Base-by-base conservation (phyloP, 2,329 filamentous ascomycete species). In the Clonostachys sp. region DNA sequence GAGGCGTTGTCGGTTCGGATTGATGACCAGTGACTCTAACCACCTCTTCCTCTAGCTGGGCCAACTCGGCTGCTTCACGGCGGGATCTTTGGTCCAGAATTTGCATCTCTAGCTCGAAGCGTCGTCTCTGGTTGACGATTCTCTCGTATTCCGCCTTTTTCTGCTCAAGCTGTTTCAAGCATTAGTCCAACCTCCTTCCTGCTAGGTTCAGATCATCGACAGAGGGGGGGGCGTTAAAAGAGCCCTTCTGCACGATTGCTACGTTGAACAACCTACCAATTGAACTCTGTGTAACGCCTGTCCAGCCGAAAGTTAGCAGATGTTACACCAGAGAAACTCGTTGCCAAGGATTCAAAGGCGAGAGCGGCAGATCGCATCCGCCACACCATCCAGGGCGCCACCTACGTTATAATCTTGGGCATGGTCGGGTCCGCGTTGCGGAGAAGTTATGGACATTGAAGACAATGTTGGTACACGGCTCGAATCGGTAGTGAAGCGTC, bases 1-100 rank as follows among this genome's bases (percentile, higher is more conserved):
- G 94, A 18, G 94, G 94, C 18, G 94, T 99, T 3, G 94, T 96
- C 14, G 94, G 94, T 70, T 97, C 92, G 57, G 89, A 96, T 63
- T 95, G 89, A 59, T 91, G 87, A 46, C 88, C 88, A 51, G 16
- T 16, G 36, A 41, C 24, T 58, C 76, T 63, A 49, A 77, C 75
- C 48, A 95, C 77, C 56, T 94, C 88, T 57, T 90, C 85, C 59
- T 91, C 86, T 72, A 97, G 87, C 64, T 89, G 84, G 49, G 87
- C 83, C 58, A 95, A 84, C 62, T 96, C 91, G 57, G 87, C 81
- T 62, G 91, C 89, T 61, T 94, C 88, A 52, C 81, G 83, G 52
- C 86, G 84, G 65, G 92, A 88, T 64, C 94, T 87, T 57, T 91
- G 79, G 59, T 96, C 91, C 52, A 96, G 78, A 57, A 90, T 81